phyloP scores from a whole-genome alignment of 257 asterid species.

The Nicotiana attenuata region DNA sequence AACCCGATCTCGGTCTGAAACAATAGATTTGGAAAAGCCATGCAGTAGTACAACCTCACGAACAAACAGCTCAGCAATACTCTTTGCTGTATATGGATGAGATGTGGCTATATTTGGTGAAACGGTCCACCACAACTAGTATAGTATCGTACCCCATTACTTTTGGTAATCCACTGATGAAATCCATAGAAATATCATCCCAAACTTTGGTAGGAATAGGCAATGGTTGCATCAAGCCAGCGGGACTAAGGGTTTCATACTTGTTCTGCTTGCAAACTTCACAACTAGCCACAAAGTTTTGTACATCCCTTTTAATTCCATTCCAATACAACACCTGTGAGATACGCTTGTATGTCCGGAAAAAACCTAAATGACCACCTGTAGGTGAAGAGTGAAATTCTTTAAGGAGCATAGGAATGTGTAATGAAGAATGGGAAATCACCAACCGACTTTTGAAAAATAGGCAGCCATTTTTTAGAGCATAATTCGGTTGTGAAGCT shows the following conservation, averaged over 20 bases:
- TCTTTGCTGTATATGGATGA: too few relatives aligned
- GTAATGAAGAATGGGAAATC: too few relatives aligned
- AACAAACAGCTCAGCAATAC: too few relatives aligned
- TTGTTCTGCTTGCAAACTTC: not conserved
- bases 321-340: not conserved
- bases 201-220: not conserved
- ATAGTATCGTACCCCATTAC: not conserved
- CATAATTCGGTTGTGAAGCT: too few relatives aligned
- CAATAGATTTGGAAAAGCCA: too few relatives aligned
- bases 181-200: not conserved
- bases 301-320: not conserved
- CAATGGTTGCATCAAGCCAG: not conserved
- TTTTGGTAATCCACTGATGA: not conserved
- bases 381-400: not conserved
- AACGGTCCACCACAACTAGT: not conserved
- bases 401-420: too few relatives aligned
- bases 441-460: too few relatives aligned
- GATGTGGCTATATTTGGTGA: not conserved
- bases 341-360: not conserved
- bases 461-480: too few relatives aligned
- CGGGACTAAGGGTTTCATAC: not conserved
- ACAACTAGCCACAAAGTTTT: not conserved
- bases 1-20: too few relatives aligned
- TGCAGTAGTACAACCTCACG: too few relatives aligned
- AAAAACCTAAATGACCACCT: not conserved